Conservation (phyloP, 73 alveolate species). For the Halteria grandinella region DNA sequence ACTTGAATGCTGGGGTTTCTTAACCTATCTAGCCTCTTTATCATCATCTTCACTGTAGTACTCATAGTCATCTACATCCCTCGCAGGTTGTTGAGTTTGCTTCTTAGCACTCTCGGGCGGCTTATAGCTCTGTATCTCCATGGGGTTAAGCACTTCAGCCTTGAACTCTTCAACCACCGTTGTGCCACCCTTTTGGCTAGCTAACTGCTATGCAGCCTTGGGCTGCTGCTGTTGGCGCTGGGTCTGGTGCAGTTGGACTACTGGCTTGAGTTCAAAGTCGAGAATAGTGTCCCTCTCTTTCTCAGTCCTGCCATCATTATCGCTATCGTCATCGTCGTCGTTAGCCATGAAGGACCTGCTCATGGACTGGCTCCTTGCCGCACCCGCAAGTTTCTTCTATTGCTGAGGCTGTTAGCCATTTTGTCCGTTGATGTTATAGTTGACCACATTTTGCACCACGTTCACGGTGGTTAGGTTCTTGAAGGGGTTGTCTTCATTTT, state of each 20-base stretch:
- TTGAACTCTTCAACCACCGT: constrained; percentile 22
- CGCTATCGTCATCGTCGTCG: too few relatives aligned
- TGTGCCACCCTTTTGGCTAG: too few relatives aligned
- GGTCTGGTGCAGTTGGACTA: too few relatives aligned
- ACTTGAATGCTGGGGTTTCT: not conserved
- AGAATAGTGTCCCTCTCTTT: too few relatives aligned
- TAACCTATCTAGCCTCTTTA: not conserved
- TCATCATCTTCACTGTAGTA: constrained; percentile 36
- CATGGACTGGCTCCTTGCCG: too few relatives aligned
- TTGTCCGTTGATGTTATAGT: constrained; percentile 3
- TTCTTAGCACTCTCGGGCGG: not conserved
- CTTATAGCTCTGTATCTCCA: not conserved
- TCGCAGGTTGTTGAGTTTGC: not conserved
- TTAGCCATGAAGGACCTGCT: too few relatives aligned
- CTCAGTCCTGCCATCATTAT: too few relatives aligned
- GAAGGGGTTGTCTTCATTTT: constrained; percentile 3
- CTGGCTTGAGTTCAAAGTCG: too few relatives aligned
- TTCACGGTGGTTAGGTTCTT: constrained; percentile 30
- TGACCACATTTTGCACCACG: constrained; percentile 39
- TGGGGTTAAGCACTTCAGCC: constrained; percentile 33
- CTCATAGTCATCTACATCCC: constrained; percentile 13
- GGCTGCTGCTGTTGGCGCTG: too few relatives aligned
- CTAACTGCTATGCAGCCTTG: too few relatives aligned
- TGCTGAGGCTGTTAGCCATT: not conserved
- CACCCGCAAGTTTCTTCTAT: too few relatives aligned